These are phyloP conservation scores for Tolypocladium paradoxum DNA, from an alignment of 2,329 filamentous ascomycete genomes.

Conservation along the genomic window DNA sequence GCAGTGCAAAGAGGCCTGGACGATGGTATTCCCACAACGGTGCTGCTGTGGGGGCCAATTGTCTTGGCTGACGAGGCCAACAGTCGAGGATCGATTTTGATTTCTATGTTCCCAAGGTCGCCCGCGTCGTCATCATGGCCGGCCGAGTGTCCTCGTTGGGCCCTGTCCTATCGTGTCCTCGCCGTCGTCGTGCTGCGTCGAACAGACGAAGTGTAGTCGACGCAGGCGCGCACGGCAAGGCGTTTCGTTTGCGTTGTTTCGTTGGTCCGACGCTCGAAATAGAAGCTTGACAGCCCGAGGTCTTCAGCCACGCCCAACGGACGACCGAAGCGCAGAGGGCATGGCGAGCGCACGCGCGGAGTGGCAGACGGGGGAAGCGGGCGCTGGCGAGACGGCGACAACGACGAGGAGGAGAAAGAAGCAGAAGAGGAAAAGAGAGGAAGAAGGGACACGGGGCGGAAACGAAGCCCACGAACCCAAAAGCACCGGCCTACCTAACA, in stretches of 20 bases:
- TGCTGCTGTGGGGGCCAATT: not conserved
- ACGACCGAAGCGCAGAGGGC: conserved; percentile 5
- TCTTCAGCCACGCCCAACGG: conserved; percentile 7
- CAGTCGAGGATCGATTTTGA: not conserved
- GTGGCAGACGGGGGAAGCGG: conserved; percentile 1
- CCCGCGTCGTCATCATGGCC: conserved; percentile 4
- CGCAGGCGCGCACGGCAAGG: not conserved
- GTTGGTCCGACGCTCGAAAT: conserved; percentile 1
- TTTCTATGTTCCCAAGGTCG: not conserved
- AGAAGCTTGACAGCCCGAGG: not conserved
- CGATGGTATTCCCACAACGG: conserved; percentile 7
- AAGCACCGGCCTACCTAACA: not conserved
- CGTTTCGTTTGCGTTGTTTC: not conserved
- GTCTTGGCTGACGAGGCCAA: not conserved
- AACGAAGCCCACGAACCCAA: not conserved
- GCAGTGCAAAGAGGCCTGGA: conserved; percentile 10
- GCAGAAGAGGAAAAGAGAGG: not conserved
- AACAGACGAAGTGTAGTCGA: not conserved
- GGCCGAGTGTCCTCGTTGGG: not conserved
- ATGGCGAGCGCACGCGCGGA: conserved; percentile 8
- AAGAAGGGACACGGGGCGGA: not conserved
- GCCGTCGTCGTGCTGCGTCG: not conserved
- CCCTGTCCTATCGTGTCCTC: not conserved
- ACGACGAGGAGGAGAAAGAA: not conserved
- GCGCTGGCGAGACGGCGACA: not conserved